These are phyloP conservation scores for Candida anutae DNA, from an alignment of 1,139 yeast genomes.

Conservation along the genomic window DNA sequence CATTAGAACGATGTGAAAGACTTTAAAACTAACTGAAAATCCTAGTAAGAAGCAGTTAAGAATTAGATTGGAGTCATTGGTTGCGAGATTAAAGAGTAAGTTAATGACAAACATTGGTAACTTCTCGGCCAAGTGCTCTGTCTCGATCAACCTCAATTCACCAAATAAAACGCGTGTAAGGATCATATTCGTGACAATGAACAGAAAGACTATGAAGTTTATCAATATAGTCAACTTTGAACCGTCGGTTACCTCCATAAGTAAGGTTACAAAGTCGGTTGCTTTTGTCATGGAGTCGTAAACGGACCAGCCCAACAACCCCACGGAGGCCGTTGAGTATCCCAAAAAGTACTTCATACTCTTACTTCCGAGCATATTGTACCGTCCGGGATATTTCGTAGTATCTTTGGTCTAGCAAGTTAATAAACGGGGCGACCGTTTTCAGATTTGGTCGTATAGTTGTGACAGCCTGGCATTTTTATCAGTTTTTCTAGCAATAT, in stretches of 20 bases:
- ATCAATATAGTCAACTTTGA: slow-evolving; percentile 24
- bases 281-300: slow-evolving; percentile 19
- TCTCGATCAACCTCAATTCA: slow-evolving; percentile 63
- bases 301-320: slow-evolving; percentile 20
- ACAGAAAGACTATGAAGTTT: slow-evolving; percentile 28
- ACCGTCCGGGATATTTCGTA: too few species aligned
- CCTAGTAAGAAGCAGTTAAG: slow-evolving; percentile 37
- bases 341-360: too few species aligned
- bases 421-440: too few species aligned
- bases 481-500: too few species aligned
- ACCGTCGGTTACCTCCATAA: slow-evolving; percentile 30
- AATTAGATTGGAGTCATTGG: slow-evolving; percentile 47
- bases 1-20: slow-evolving; percentile 65
- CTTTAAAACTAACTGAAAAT: slow-evolving; percentile 47
- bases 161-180: slow-evolving; percentile 57
- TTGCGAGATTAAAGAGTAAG: slow-evolving; percentile 57
- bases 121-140: slow-evolving; percentile 43
- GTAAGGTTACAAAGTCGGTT: slow-evolving; percentile 19
- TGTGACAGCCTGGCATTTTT: too few species aligned
- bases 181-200: slow-evolving; percentile 26
- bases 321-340: slow-evolving; percentile 19
- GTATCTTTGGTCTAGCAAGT: too few species aligned
- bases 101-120: slow-evolving; percentile 53
- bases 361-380: too few species aligned
- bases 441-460: too few species aligned